Evolutionary conservation across 2,329 filamentous ascomycete genomes (phyloP).

Genomic region (Calycina marina): DNA sequence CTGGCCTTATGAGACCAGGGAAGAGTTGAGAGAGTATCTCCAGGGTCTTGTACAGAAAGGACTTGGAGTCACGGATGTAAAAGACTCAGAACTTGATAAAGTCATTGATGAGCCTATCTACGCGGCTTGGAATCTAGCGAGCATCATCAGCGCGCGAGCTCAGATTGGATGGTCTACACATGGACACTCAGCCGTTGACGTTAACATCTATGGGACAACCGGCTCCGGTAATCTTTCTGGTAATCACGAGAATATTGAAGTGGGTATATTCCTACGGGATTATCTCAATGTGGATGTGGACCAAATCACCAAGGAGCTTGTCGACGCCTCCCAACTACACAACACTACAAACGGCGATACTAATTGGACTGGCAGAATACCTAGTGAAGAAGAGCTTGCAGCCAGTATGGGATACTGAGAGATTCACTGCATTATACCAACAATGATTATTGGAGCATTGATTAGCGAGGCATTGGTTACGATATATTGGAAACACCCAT

Average conservation of each 20-base stretch:
- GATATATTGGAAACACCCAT: too few relatives aligned
- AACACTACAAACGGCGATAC: constrained; percentile 2
- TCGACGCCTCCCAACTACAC: constrained; percentile 9
- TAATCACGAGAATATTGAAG: constrained; percentile 90
- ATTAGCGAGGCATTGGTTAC: too few relatives aligned
- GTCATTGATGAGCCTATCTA: constrained; percentile 44
- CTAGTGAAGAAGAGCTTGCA: constrained; percentile 13
- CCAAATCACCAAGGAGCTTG: constrained; percentile 59
- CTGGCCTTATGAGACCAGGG: constrained; percentile 3
- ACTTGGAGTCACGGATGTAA: constrained; percentile 64
- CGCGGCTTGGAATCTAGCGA: constrained; percentile 50
- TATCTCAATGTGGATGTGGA: constrained; percentile 74
- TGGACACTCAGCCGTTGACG: constrained; percentile 84
- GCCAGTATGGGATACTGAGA: constrained; percentile 6
- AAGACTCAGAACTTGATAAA: constrained; percentile 51
- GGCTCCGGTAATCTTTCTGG: constrained; percentile 55
- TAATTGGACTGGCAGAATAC: constrained; percentile 15
- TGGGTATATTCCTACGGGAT: constrained; percentile 65
- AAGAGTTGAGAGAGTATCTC: constrained; percentile 42
- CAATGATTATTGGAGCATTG: neutral
- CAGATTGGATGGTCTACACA: constrained; percentile 92
- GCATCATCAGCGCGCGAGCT: constrained; percentile 75
- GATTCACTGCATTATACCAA: neutral
- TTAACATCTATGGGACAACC: constrained; percentile 83
- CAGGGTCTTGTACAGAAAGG: constrained; percentile 50